Evolutionary conservation across 164 flowering plant genomes (phyloP), one percentile per base, ranked within the genome.

Genomic region (Macadamia integrifolia): DNA sequence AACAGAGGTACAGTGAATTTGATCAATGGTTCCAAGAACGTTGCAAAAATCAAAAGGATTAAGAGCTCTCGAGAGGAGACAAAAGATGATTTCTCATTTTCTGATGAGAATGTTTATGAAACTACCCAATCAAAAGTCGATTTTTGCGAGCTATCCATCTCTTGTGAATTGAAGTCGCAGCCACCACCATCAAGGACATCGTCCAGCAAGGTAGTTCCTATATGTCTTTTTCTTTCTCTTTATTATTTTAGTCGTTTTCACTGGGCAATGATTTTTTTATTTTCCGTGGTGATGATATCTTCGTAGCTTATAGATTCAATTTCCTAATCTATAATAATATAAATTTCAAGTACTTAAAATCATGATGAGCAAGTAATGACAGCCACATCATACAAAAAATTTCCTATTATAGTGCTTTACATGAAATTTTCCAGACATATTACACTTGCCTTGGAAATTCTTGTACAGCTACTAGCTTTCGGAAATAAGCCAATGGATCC

Each of bases 91-190:
- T 9, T 28, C 61, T 11, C 72, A 17, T 10, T 60, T 62, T 69
- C 77, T 23, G 60, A 60, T 53, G 18, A 28, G 6, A 65, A 66
- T 60, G 62, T 46, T 40, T 68, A 11, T 18, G 64, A 30, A 4
- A 71, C 32, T 53, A 13, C 49, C 31, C 64, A 46, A 32, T 60
- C 60, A 46, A 70, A 40, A 49, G 71, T 64, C 57, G 78, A 80
- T 70, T 82, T 80, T 9, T 76, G 77, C 3, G 82, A 82, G 55
- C 35, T 66, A 4, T 70, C 80, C 3, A 76, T 82, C 66, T 83
- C 89, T 15, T 48, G 83, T 0, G 84, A 86, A 62, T 74, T 81
- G 72, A 84, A 82, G 81, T 79, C 87, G n/a, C n/a, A n/a, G 40
- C 73, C 87, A 13, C 80, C 77, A 32, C 82, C 86, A 6, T 67